Percentiles rank a stretch among this genome's conserved stretches.
These are phyloP conservation scores for Solanum acaule DNA, from an alignment of 257 asterid species.

Conservation along the genomic window DNA sequence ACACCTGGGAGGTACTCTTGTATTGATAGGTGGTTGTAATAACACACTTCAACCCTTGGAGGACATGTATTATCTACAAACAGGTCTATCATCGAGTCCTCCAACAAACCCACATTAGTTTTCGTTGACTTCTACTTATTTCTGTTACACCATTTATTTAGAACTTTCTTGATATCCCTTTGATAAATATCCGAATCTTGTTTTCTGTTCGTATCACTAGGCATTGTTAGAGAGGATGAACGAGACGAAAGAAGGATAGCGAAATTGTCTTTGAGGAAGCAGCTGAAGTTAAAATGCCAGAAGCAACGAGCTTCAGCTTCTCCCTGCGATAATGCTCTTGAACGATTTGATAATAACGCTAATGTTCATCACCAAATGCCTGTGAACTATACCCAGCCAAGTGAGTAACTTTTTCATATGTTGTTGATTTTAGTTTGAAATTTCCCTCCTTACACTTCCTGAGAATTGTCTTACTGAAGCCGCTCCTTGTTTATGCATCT, in stretches of 20 bases:
- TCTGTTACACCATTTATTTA: neutral
- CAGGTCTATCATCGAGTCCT: conserved; percentile 43
- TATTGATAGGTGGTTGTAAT: conserved; percentile 91
- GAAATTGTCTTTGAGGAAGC: conserved; percentile 83
- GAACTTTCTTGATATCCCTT: neutral
- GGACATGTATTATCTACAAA: conserved; percentile 77
- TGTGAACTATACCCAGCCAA: conserved; percentile 54
- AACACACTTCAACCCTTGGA: conserved; percentile 90
- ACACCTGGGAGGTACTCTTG: conserved; percentile 72
- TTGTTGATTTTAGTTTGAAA: neutral
- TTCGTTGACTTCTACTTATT: neutral
- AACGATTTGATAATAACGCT: conserved; percentile 31
- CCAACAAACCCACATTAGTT: neutral
- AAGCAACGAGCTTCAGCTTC: conserved; percentile 36
- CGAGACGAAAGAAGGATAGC: conserved; percentile 67
- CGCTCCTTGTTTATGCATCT: conserved; percentile 1
- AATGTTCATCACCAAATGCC: conserved; percentile 54
- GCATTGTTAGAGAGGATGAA: conserved; percentile 47
- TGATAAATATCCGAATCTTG: conserved; percentile 5
- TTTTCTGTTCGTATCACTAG: conserved; percentile 24
- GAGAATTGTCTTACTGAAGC: neutral
- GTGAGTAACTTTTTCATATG: conserved; percentile 25
- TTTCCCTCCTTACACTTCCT: neutral
- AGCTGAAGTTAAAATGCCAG: conserved; percentile 80
- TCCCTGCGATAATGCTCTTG: conserved; percentile 25